phyloP scores from a whole-genome alignment of 495 filamentous ascomycete species.

The Thozetella sp. region DNA sequence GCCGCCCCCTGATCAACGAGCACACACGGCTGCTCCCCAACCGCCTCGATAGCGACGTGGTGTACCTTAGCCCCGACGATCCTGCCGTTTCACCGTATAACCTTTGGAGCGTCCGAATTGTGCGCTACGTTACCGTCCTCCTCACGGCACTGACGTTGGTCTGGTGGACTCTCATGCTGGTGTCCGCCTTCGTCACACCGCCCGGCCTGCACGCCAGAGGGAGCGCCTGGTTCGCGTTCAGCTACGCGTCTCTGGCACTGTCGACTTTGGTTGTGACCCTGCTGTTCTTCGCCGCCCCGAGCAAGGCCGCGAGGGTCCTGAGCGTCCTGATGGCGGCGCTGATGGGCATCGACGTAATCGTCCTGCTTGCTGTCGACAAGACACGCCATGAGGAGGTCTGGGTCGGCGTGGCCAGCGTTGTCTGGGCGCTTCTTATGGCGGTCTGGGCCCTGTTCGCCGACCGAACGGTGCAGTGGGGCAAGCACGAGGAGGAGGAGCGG shows the following conservation, averaged over 20 bases:
- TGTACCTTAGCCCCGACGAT: conserved; percentile 88
- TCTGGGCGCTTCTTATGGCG: conserved; percentile 62
- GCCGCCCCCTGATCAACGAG: conserved; percentile 60
- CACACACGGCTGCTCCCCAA: conserved; percentile 73
- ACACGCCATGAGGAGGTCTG: conserved; percentile 84
- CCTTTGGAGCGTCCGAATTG: conserved; percentile 80
- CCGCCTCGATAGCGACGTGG: conserved; percentile 48
- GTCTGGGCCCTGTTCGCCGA: conserved; percentile 42
- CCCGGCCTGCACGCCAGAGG: conserved; percentile 84
- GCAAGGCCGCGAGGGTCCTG: conserved; percentile 70
- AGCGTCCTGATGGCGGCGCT: conserved; percentile 67
- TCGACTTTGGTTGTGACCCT: conserved; percentile 76
- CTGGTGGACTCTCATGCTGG: conserved; percentile 89
- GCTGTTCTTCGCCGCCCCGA: conserved; percentile 84
- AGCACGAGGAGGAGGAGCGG: conserved; percentile 87
- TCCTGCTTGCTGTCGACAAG: conserved; percentile 72
- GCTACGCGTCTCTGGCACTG: conserved; percentile 72
- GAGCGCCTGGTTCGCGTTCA: conserved; percentile 87
- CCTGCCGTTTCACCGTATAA: conserved; percentile 97
- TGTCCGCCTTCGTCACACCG: conserved; percentile 85
- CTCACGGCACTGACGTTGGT: conserved; percentile 74
- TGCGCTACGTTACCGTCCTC: conserved; percentile 72
- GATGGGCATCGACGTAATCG: conserved; percentile 76
- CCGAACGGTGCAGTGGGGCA: conserved; percentile 85
- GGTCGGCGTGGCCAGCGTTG: conserved; percentile 82